These are phyloP conservation scores for Lyophyllum decastes DNA, from an alignment of 768 basidiomycete species.

Conservation along the genomic window DNA sequence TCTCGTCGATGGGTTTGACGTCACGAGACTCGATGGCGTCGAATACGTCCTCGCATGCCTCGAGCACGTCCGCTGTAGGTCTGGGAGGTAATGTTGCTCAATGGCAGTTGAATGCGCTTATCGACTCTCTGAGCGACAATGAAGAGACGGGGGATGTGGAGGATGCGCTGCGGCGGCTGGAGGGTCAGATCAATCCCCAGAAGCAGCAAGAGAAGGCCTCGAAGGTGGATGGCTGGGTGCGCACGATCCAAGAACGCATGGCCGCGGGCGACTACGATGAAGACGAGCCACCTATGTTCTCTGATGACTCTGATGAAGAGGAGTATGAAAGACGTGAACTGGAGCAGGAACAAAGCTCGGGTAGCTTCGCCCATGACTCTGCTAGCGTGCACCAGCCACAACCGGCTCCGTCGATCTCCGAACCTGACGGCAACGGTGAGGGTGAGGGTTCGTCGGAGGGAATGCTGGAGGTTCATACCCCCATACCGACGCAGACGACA, in stretches of 20 bases:
- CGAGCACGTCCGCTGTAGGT: constrained; percentile 38
- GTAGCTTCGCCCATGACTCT: constrained; percentile 12
- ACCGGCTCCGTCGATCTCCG: constrained; percentile 9
- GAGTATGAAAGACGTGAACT: constrained; percentile 22
- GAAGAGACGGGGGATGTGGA: constrained; percentile 81
- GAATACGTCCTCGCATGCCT: constrained; percentile 40
- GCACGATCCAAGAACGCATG: constrained; percentile 67
- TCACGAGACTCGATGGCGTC: constrained; percentile 63
- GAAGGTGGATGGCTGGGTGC: constrained; percentile 85
- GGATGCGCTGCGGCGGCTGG: constrained; percentile 75
- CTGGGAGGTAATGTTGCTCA: constrained; percentile 60
- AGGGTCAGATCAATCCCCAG: constrained; percentile 81
- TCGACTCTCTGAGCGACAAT: constrained; percentile 74
- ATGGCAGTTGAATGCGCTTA: constrained; percentile 81
- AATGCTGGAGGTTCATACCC: constrained; percentile 26
- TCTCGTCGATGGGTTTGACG: constrained; percentile 78
- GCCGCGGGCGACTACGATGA: constrained; percentile 59
- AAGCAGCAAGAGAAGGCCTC: constrained; percentile 68
- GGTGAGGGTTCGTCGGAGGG: constrained; percentile 4
- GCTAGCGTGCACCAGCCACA: not conserved
- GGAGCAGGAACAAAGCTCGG: constrained; percentile 2
- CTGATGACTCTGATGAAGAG: constrained; percentile 41
- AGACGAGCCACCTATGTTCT: constrained; percentile 60
- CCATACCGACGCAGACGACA: constrained; percentile 31
- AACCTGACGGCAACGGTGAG: not conserved